phyloP scores from a whole-genome alignment of 129 eudicot species.

The Saposhnikovia divaricata region DNA sequence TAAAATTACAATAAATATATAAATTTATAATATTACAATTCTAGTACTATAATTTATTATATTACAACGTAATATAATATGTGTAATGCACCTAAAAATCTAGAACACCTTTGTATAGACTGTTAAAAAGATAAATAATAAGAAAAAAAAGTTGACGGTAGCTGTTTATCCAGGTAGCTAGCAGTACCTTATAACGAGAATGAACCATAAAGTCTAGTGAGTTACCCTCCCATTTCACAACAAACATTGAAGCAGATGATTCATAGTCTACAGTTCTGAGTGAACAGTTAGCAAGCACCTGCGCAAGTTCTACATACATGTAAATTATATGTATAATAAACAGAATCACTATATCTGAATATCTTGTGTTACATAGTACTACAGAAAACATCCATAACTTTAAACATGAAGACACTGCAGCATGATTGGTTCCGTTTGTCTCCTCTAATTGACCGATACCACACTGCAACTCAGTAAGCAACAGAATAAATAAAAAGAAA shows the following conservation, averaged over 20 bases:
- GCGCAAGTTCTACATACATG: not conserved
- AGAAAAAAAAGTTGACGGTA: no score
- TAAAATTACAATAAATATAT: no score
- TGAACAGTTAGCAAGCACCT: not conserved
- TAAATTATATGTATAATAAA: not conserved
- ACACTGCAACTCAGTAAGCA: not conserved
- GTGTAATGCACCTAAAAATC: no score
- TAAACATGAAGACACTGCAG: not conserved
- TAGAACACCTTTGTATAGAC: not conserved
- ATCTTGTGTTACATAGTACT: not conserved
- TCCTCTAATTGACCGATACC: not conserved
- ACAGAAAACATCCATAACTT: not conserved
- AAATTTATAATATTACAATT: no score
- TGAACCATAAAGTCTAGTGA: not conserved
- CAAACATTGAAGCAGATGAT: not conserved
- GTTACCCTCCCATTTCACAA: not conserved
- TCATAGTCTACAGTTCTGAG: not conserved
- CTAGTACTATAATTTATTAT: no score
- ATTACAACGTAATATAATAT: no score
- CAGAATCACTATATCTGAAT: not conserved
- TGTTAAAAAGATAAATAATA: no score
- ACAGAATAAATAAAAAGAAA: not conserved
- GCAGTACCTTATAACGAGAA: no score
- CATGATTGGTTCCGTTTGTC: not conserved
- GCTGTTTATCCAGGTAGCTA: no score